These are phyloP conservation scores for Blastobotrys persicus DNA, from an alignment of 1,139 yeast species.

Conservation along the genomic window DNA sequence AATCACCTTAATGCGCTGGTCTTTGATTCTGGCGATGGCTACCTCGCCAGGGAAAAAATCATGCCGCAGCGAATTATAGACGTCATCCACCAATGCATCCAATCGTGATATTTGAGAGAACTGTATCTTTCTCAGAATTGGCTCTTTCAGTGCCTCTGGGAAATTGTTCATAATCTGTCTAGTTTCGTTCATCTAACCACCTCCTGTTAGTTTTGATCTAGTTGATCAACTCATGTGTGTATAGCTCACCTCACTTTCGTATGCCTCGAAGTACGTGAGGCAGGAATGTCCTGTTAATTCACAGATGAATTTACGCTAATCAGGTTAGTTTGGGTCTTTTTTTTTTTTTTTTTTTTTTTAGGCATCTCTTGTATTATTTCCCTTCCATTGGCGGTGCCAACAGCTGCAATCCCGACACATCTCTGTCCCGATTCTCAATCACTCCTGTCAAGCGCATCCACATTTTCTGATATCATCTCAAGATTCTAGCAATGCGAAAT, in stretches of 20 bases:
- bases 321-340: conserved; percentile 1
- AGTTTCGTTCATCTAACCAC: conserved; percentile 27
- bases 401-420: too few species aligned
- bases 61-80: conserved; percentile 62
- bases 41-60: conserved; percentile 92
- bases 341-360: conserved; percentile 1
- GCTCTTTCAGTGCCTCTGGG: conserved; percentile 90
- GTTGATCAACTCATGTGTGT: conserved; percentile 11
- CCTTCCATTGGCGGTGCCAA: too few species aligned
- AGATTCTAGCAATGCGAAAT: too few species aligned
- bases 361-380: too few species aligned
- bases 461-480: too few species aligned
- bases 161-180: conserved; percentile 71
- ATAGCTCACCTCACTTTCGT: conserved; percentile 56
- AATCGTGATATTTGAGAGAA: conserved; percentile 81
- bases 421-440: too few species aligned
- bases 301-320: conserved; percentile 72
- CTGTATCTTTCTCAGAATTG: conserved; percentile 78
- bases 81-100: conserved; percentile 83
- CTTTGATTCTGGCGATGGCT: conserved; percentile 55
- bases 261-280: conserved; percentile 85
- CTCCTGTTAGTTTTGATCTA: conserved; percentile 5
- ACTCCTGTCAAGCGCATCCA: too few species aligned
- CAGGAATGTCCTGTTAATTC: conserved; percentile 95
- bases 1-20: conserved; percentile 47